These are phyloP conservation scores for Fusarium sp. DNA, from an alignment of 2,329 filamentous ascomycete genomes.

Conservation along the genomic window DNA sequence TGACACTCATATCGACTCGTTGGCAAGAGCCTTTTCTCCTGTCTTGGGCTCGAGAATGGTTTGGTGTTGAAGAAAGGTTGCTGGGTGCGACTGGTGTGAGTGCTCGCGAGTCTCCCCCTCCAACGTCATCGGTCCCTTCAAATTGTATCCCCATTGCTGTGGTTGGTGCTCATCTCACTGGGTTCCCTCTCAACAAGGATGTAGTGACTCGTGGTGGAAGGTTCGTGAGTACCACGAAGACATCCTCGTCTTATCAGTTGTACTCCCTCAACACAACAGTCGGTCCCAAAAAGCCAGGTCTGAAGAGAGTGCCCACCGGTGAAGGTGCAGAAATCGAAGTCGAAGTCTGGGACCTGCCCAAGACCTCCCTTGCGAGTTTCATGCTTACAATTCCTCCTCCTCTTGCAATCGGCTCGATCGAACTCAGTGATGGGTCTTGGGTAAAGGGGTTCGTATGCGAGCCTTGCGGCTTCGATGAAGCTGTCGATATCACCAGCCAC, in stretches of 20 bases:
- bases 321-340: slow-evolving; percentile 45
- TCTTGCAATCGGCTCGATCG: slow-evolving; percentile 48
- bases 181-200: slow-evolving; percentile 48
- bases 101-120: not conserved
- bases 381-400: slow-evolving; percentile 46
- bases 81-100: slow-evolving; percentile 44
- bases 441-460: slow-evolving; percentile 51
- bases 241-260: slow-evolving; percentile 44
- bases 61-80: slow-evolving; percentile 25
- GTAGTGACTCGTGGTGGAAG: slow-evolving; percentile 44
- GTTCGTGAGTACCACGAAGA: slow-evolving; percentile 39
- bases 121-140: not conserved
- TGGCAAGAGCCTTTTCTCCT: slow-evolving; percentile 49
- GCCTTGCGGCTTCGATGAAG: slow-evolving; percentile 43
- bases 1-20: slow-evolving; percentile 49
- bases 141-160: slow-evolving; percentile 42
- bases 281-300: slow-evolving; percentile 44
- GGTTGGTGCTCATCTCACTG: slow-evolving; percentile 49
- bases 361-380: slow-evolving; percentile 43
- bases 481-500: slow-evolving; percentile 45
- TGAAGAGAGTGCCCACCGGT: slow-evolving; percentile 38
- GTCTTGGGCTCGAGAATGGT: slow-evolving; percentile 42
- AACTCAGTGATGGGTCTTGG: slow-evolving; percentile 48
- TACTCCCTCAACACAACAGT: slow-evolving; percentile 38
- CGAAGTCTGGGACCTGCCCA: slow-evolving; percentile 50